phyloP scores from a whole-genome alignment of 2,329 filamentous ascomycete genomes.

The Mycosphaerella sp. region DNA sequence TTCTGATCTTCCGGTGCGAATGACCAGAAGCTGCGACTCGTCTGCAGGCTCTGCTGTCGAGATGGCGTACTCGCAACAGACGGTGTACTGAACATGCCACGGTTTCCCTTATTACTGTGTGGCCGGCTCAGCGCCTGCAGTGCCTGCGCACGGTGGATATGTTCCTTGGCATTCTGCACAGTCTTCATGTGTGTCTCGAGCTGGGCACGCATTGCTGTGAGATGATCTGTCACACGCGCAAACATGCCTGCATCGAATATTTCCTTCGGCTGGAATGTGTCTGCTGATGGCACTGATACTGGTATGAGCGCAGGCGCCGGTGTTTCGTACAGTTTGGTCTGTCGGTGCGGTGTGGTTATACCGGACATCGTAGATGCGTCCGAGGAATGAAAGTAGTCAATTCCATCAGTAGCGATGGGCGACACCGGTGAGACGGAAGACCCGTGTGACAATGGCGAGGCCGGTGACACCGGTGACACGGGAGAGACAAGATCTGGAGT shows the following conservation, averaged over 20 bases:
- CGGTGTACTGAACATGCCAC: not conserved
- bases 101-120: conserved; percentile 1
- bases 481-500: conserved; percentile 7
- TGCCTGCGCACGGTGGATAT: conserved; percentile 10
- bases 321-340: not conserved
- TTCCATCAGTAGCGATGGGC: conserved; percentile 5
- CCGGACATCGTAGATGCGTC: conserved; percentile 7
- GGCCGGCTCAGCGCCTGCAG: conserved; percentile 4
- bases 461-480: conserved; percentile 13
- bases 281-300: not conserved
- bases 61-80: not conserved
- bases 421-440: conserved; percentile 7
- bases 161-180: conserved; percentile 26
- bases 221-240: conserved; percentile 19
- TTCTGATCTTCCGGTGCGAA: conserved; percentile 25
- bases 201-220: conserved; percentile 29
- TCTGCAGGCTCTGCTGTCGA: conserved; percentile 8
- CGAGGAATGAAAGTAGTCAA: conserved; percentile 3
- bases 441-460: conserved; percentile 1
- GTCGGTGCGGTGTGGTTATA: not conserved
- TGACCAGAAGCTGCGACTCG: conserved; percentile 24
- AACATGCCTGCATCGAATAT: conserved; percentile 9
- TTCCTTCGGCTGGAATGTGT: not conserved
- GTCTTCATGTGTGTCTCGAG: conserved; percentile 33
- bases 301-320: not conserved